Evolutionary conservation across 345 rosid genomes (phyloP).

Genomic region (Syzygium grande): DNA sequence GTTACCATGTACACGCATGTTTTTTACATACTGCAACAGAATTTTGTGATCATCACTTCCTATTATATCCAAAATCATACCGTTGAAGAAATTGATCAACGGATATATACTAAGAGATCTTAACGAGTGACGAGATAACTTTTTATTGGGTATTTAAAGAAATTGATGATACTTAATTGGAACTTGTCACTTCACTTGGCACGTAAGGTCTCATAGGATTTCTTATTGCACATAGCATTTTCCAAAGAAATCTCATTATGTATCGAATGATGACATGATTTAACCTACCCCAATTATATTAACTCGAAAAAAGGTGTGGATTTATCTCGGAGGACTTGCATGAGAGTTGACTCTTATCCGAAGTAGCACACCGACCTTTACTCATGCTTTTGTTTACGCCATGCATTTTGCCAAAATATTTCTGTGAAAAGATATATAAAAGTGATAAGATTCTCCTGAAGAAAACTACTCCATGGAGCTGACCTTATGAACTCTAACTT

Average conservation of each 20-base stretch:
- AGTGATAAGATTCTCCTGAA: background rate
- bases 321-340: background rate
- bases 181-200: background rate
- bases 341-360: background rate
- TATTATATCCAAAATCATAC: background rate
- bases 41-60: accelerated
- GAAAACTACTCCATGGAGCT: background rate
- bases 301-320: background rate
- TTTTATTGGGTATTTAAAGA: too few relatives aligned
- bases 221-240: background rate
- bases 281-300: background rate
- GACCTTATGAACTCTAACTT: background rate
- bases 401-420: background rate
- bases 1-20: background rate
- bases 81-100: background rate
- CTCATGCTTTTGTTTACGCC: background rate
- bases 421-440: background rate
- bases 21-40: background rate
- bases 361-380: background rate
- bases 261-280: background rate
- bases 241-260: background rate
- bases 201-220: background rate
- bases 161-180: background rate
- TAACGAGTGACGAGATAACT: background rate
- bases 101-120: background rate